Evolutionary conservation across 2,329 filamentous ascomycete species (phyloP).

Genomic region (Rosellinia necatrix): DNA sequence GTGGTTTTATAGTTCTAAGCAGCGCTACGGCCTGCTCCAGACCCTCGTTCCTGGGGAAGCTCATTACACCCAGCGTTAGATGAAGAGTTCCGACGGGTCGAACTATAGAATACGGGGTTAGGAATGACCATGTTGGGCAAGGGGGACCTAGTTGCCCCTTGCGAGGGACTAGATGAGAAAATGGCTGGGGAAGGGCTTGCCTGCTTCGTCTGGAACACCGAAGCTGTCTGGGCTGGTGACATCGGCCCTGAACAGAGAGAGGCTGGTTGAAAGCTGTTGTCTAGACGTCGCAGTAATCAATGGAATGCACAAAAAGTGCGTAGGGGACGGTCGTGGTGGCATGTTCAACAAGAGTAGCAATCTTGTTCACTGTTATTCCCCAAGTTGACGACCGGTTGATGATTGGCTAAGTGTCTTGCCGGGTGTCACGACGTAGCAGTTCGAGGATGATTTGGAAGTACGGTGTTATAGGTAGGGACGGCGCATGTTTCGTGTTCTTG

Average conservation of each 20-base stretch:
- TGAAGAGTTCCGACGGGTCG: slow-evolving; percentile 81
- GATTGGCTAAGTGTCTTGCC: background rate
- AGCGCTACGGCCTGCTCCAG: slow-evolving; percentile 49
- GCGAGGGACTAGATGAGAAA: background rate
- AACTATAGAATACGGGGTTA: slow-evolving; percentile 43
- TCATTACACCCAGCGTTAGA: slow-evolving; percentile 86
- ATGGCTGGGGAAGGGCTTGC: slow-evolving; percentile 4
- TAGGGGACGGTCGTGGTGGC: slow-evolving; percentile 52
- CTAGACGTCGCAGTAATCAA: slow-evolving; percentile 66
- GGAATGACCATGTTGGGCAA: background rate
- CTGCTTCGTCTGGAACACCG: slow-evolving; percentile 65
- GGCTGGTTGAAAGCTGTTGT: slow-evolving; percentile 65
- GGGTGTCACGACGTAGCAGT: background rate
- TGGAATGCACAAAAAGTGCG: slow-evolving; percentile 79
- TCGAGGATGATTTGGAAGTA: too few species aligned
- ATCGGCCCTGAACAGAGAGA: slow-evolving; percentile 66
- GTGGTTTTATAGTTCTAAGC: slow-evolving; percentile 45
- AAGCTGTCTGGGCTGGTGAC: slow-evolving; percentile 52
- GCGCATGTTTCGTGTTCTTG: too few species aligned
- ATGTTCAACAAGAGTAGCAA: slow-evolving; percentile 33
- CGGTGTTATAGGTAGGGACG: too few species aligned
- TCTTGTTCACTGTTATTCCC: background rate
- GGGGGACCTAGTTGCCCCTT: background rate
- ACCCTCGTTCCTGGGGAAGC: slow-evolving; percentile 57
- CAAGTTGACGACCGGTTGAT: background rate